Percentiles rank a stretch among this genome's conserved stretches.
These are phyloP conservation scores for Fistulinella cinereoalba DNA, from an alignment of 1,284 basidiomycete genomes.

Conservation along the genomic window DNA sequence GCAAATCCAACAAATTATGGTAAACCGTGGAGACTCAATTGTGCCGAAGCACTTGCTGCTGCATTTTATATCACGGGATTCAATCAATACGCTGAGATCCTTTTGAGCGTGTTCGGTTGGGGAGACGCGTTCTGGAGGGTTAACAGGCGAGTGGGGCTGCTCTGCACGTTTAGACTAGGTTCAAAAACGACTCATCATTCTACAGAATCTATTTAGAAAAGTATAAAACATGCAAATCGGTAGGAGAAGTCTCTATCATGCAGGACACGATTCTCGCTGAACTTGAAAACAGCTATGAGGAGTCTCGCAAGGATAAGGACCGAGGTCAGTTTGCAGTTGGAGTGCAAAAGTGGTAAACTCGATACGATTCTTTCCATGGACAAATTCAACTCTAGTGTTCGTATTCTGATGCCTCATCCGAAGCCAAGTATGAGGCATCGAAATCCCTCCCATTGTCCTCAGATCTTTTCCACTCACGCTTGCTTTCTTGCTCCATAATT, in stretches of 20 bases:
- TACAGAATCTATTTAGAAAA: conserved; percentile 64
- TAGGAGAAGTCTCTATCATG: conserved; percentile 61
- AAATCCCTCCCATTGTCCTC: too few species aligned
- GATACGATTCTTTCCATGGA: too few species aligned
- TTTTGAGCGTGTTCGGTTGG: conserved; percentile 85
- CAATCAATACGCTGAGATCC: conserved; percentile 69
- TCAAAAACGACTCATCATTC: neutral
- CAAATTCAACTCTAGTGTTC: too few species aligned
- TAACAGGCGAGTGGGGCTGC: conserved; percentile 54
- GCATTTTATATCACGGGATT: conserved; percentile 92
- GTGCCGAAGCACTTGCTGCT: conserved; percentile 90
- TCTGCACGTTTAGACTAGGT: neutral
- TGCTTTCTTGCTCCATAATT: too few species aligned
- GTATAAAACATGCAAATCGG: conserved; percentile 68
- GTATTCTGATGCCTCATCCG: too few species aligned
- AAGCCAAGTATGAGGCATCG: too few species aligned
- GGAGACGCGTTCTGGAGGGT: conserved; percentile 82
- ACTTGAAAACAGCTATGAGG: conserved; percentile 47
- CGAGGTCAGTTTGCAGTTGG: conserved; percentile 17
- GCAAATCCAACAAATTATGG: conserved; percentile 96
- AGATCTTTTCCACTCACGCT: too few species aligned
- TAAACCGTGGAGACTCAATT: conserved; percentile 88
- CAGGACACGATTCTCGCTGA: conserved; percentile 77
- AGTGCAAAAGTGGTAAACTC: too few species aligned
- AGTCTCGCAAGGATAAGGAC: conserved; percentile 20